These are phyloP conservation scores for Xylariales sp. DNA, from an alignment of 2,329 filamentous ascomycete species.

Conservation along the genomic window DNA sequence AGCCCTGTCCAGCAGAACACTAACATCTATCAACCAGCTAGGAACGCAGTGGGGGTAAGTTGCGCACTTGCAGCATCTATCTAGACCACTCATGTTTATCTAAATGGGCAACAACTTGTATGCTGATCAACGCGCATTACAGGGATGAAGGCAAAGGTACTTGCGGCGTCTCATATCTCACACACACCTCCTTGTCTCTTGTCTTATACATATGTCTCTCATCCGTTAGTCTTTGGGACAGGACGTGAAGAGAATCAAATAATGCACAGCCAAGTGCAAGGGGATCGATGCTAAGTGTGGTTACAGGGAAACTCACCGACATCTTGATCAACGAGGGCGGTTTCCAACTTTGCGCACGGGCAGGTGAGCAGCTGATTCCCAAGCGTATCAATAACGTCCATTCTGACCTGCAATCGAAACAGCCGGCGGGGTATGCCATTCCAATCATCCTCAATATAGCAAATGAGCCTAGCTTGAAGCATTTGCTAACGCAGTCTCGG, in stretches of 20 bases:
- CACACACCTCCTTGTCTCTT: too few species aligned
- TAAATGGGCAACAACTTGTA: not conserved
- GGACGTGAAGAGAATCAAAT: not conserved
- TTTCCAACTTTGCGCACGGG: conserved; percentile 27
- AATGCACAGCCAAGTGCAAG: not conserved
- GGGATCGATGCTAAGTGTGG: not conserved
- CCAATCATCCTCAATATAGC: not conserved
- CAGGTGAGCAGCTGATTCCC: conserved; percentile 2
- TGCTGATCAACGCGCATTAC: not conserved
- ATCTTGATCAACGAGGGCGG: conserved; percentile 23
- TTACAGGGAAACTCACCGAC: conserved; percentile 28
- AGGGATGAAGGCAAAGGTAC: conserved; percentile 30
- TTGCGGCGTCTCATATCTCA: not conserved
- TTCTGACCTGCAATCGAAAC: conserved; percentile 9
- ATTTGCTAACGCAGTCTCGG: conserved; percentile 6
- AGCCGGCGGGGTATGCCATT: conserved; percentile 8
- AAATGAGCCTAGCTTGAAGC: not conserved
- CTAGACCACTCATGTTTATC: not conserved
- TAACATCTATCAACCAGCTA: conserved; percentile 5
- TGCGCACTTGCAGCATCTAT: not conserved
- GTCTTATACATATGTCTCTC: too few species aligned
- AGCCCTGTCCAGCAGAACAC: not conserved
- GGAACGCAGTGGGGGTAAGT: conserved; percentile 27
- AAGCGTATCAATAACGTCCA: not conserved
- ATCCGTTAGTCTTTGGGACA: too few species aligned